These are phyloP conservation scores for Chalciporus piperatus DNA, from an alignment of 768 basidiomycete genomes.

Conservation along the genomic window DNA sequence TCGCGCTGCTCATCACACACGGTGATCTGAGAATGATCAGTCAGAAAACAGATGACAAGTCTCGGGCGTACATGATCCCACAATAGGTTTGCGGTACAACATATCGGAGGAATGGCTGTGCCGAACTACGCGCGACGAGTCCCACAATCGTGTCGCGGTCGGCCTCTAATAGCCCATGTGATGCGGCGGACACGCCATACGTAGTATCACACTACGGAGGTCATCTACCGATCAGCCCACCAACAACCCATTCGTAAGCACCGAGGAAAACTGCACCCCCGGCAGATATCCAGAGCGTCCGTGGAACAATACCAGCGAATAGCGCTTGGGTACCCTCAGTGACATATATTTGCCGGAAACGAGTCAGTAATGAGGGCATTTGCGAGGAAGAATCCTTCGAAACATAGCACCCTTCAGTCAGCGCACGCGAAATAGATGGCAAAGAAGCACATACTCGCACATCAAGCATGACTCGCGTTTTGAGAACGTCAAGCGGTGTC, in stretches of 20 bases:
- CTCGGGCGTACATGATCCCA: not conserved
- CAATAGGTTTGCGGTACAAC: not conserved
- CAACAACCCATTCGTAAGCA: conserved; percentile 84
- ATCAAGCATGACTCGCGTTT: conserved; percentile 97
- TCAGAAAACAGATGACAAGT: not conserved
- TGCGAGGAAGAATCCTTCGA: conserved; percentile 49
- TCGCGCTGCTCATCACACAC: too few species aligned
- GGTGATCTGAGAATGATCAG: not conserved
- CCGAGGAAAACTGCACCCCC: conserved; percentile 97
- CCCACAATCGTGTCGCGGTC: not conserved
- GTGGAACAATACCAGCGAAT: conserved; percentile 84
- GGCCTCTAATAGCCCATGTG: not conserved
- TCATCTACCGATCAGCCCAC: conserved; percentile 40
- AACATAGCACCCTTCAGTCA: not conserved
- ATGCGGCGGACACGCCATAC: not conserved
- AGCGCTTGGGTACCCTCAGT: conserved; percentile 73
- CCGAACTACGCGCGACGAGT: not conserved
- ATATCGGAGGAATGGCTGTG: not conserved
- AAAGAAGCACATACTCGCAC: conserved; percentile 54
- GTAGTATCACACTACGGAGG: not conserved
- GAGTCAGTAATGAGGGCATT: conserved; percentile 52
- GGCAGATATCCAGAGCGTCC: conserved; percentile 94
- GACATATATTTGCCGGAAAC: conserved; percentile 64
- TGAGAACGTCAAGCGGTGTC: conserved; percentile 94
- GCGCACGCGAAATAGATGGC: not conserved